A percentile compares a stretch with the other conserved stretches of the same genome.
These are phyloP conservation scores for Fusarium sp. DNA, from an alignment of 2,329 filamentous ascomycete genomes.

Conservation along the genomic window DNA sequence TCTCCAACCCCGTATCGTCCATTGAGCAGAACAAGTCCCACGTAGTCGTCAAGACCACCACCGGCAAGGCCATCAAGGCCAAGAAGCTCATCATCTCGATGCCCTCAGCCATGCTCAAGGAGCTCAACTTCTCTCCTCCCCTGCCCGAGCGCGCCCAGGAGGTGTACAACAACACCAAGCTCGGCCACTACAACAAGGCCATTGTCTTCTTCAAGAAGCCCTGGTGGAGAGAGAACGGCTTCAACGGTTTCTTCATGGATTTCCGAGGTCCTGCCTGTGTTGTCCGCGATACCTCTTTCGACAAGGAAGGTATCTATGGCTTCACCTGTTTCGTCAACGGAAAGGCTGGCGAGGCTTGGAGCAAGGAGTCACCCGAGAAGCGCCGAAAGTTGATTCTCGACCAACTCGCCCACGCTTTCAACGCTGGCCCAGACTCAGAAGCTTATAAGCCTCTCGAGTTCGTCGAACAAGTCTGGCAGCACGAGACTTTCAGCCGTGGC, in stretches of 20 bases:
- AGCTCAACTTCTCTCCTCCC: conserved; percentile 63
- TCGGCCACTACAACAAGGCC: conserved; percentile 64
- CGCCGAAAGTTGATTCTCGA: conserved; percentile 53
- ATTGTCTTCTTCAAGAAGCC: conserved; percentile 53
- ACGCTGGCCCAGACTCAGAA: conserved; percentile 38
- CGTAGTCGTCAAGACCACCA: conserved; percentile 41
- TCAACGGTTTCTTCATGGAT: conserved; percentile 58
- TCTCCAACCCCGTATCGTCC: conserved; percentile 44
- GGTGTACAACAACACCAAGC: conserved; percentile 54
- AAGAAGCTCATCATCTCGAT: conserved; percentile 64
- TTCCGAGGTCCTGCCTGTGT: conserved; percentile 59
- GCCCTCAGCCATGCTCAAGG: conserved; percentile 63
- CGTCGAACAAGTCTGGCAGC: conserved; percentile 55
- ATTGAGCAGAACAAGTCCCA: conserved; percentile 41
- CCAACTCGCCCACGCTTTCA: conserved; percentile 54
- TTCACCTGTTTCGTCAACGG: conserved; percentile 62
- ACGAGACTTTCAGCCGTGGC: conserved; percentile 54
- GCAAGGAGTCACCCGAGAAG: conserved; percentile 45
- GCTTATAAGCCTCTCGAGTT: conserved; percentile 49
- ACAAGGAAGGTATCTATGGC: conserved; percentile 49
- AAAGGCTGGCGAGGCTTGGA: conserved; percentile 56
- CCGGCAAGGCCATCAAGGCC: conserved; percentile 50
- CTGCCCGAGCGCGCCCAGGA: conserved; percentile 57
- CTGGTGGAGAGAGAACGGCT: conserved; percentile 56
- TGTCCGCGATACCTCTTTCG: conserved; percentile 59